These are phyloP conservation scores for Stentor coeruleus DNA, from an alignment of 73 alveolate genomes.

Conservation along the genomic window DNA sequence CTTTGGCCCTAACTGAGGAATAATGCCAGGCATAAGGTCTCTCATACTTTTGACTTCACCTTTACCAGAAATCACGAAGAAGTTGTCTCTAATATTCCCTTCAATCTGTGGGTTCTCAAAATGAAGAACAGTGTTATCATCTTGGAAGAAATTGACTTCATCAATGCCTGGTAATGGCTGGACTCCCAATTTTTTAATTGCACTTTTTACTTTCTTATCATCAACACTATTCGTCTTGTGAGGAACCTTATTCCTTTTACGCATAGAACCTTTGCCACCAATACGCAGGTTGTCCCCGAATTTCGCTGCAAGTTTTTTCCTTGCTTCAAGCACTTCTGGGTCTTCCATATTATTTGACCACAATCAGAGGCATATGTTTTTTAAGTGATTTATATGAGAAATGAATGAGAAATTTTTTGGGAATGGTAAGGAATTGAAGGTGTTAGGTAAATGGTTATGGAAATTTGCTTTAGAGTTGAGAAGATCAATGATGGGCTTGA, in stretches of 20 bases:
- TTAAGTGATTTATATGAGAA: too few relatives aligned
- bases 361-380: too few relatives aligned
- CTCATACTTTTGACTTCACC: conserved; percentile 75
- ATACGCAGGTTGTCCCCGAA: conserved; percentile 23
- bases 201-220: conserved; percentile 87
- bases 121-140: conserved; percentile 89
- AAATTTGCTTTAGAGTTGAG: too few relatives aligned
- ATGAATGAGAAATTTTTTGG: too few relatives aligned
- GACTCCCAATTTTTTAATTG: conserved; percentile 77
- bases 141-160: conserved; percentile 91
- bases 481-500: too few relatives aligned
- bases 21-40: conserved; percentile 76
- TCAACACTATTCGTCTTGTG: too few relatives aligned
- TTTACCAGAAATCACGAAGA: conserved; percentile 71
- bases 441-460: too few relatives aligned
- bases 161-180: conserved; percentile 76
- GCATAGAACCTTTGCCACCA: not conserved
- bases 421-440: too few relatives aligned
- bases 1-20: conserved; percentile 78
- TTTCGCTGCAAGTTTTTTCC: conserved; percentile 34
- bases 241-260: not conserved
- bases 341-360: too few relatives aligned
- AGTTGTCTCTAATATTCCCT: conserved; percentile 79
- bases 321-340: conserved; percentile 24
- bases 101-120: conserved; percentile 82